phyloP scores from a whole-genome alignment of 805 yeast genomes.

The Candida caryicola region DNA sequence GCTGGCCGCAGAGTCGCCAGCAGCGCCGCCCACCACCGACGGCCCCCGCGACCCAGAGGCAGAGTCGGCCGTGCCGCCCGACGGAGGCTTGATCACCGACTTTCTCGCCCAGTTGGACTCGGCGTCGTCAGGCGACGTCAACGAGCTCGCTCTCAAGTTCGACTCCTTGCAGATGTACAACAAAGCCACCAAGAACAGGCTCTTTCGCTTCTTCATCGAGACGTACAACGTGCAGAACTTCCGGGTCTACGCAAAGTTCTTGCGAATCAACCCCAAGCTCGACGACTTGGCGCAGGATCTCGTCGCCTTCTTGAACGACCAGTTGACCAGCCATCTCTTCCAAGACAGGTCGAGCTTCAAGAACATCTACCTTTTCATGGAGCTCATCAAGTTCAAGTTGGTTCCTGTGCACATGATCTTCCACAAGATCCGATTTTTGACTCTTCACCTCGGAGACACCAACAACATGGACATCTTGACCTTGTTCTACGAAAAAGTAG shows the following conservation, averaged over 20 bases:
- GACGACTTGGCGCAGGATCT: slow-evolving; percentile 53
- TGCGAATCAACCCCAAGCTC: slow-evolving; percentile 57
- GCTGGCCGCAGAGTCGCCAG: not conserved
- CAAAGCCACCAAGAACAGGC: slow-evolving; percentile 66
- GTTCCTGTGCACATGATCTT: slow-evolving; percentile 69
- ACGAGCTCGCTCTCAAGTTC: slow-evolving; percentile 45
- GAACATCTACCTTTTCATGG: slow-evolving; percentile 63
- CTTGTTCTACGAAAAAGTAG: slow-evolving; percentile 71
- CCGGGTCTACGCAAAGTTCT: slow-evolving; percentile 59
- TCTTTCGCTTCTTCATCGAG: slow-evolving; percentile 54
- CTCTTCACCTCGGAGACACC: slow-evolving; percentile 48
- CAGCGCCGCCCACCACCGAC: slow-evolving; percentile 8
- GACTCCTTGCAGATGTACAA: slow-evolving; percentile 56
- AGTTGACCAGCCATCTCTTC: slow-evolving; percentile 56
- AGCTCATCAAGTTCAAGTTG: slow-evolving; percentile 71
- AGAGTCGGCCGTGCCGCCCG: too few species aligned
- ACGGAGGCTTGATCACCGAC: slow-evolving; percentile 39
- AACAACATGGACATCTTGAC: slow-evolving; percentile 67
- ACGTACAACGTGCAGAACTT: slow-evolving; percentile 45
- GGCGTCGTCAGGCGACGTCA: slow-evolving; percentile 48
- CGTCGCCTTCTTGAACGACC: slow-evolving; percentile 52
- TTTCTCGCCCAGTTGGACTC: slow-evolving; percentile 44
- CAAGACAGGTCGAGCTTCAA: slow-evolving; percentile 53
- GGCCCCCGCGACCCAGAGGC: too few species aligned
- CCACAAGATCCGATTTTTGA: slow-evolving; percentile 65